Base-by-base conservation (phyloP, 257 asterid genomes). In the Sherardia arvensis region DNA sequence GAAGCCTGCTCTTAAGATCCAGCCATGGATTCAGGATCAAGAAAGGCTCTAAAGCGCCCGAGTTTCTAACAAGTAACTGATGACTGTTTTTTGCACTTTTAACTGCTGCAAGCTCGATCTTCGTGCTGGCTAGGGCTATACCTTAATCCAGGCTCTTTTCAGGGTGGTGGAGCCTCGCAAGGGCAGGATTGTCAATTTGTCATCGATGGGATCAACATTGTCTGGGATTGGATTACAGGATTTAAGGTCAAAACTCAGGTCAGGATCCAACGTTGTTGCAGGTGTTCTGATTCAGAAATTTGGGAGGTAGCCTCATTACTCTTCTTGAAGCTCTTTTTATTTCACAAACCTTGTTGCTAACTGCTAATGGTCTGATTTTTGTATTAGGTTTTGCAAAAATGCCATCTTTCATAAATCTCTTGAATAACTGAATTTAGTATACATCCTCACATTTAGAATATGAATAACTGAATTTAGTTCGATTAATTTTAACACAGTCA, bases 191-290 rank as follows among this genome's bases (percentile, higher is more conserved):
- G 5, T n/a, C n/a, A n/a, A n/a, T n/a, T n/a, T n/a, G n/a, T 81
- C 70, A 85, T 85, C 0, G 96, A 87, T 69, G 91, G 84, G 38
- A 11, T 83, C 0, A 84, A 87, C 68, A 90, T 90, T 57, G n/a
- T 83, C 90, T 0, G 72, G 47, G 71, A 82, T 87, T 0, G 97
- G 94, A 29, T 67, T 87, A 22, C 86, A 87, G n/a, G 95, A 90
- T 74, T 65, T 90, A 59, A 82, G 97, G 65, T 90, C 90, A 4
- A 71, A 78, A 33, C 54, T 90, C 55, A 90, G 94, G 63, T 30
- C 97, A 90, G 72, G 97, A 90, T 68, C 97, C 97, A 25, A 76
- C 76, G 61, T 78, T 90, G 75, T 90, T 90, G 71, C 94, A 81
- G 68, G 61, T 80, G 77, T 74, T 49, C 89, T 0, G 97, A 90